phyloP scores from a whole-genome alignment of 805 yeast species.

The Starmerella scarabaei region DNA sequence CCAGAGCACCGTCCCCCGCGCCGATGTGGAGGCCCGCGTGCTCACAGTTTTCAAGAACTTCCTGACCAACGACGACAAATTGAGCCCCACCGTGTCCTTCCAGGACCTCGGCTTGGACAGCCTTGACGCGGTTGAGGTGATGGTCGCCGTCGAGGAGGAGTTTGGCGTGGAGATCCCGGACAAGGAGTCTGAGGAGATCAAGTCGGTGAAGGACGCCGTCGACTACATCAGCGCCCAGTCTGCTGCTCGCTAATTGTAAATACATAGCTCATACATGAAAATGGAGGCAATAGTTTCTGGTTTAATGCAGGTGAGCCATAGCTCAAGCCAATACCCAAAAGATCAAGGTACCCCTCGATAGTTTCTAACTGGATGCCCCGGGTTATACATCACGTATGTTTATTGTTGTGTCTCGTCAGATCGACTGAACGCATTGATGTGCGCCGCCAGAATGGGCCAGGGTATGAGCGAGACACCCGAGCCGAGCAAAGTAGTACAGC shows the following conservation, averaged over 20 bases:
- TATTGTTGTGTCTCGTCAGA: too few species aligned
- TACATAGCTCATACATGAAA: not conserved
- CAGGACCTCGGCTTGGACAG: constrained; percentile 79
- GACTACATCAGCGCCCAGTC: constrained; percentile 59
- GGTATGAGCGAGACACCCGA: too few species aligned
- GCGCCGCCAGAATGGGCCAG: too few species aligned
- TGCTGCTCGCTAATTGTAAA: constrained; percentile 28
- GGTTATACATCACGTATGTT: too few species aligned
- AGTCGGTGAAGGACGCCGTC: constrained; percentile 85
- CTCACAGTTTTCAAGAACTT: constrained; percentile 50
- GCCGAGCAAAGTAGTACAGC: not conserved
- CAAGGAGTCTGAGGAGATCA: constrained; percentile 83
- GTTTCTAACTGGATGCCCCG: too few species aligned
- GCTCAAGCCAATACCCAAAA: too few species aligned
- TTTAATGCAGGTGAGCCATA: too few species aligned
- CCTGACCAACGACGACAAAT: constrained; percentile 23
- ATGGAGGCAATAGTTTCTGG: too few species aligned
- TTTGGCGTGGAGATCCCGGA: constrained; percentile 37
- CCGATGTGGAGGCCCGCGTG: constrained; percentile 73
- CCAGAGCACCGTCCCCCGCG: constrained; percentile 40
- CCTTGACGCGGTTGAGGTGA: constrained; percentile 85
- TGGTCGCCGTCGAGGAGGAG: constrained; percentile 92
- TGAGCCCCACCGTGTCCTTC: constrained; percentile 31
- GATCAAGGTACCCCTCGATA: too few species aligned
- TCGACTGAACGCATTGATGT: too few species aligned